phyloP scores from a whole-genome alignment of 2,329 filamentous ascomycete species.

The Monilinia fructigena region DNA sequence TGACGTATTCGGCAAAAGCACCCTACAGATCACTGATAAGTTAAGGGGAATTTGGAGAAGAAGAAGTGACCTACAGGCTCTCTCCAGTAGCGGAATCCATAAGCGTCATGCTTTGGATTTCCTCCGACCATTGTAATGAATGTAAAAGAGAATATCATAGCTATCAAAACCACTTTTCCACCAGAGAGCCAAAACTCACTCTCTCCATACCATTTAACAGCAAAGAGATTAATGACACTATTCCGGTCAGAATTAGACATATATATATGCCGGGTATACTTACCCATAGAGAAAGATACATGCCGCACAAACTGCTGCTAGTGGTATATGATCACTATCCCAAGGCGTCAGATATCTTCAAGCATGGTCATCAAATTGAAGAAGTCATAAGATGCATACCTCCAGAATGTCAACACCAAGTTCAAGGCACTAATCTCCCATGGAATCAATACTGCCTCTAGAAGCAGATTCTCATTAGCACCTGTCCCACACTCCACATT shows the following conservation, averaged over 20 bases:
- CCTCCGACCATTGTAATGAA: conserved; percentile 71
- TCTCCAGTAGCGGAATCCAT: conserved; percentile 69
- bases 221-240: conserved; percentile 61
- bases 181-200: conserved; percentile 67
- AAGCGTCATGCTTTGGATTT: conserved; percentile 67
- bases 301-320: conserved; percentile 42
- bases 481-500: neutral
- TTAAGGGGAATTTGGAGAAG: neutral
- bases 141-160: conserved; percentile 55
- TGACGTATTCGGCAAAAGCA: conserved; percentile 59
- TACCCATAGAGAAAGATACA: conserved; percentile 50
- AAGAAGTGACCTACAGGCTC: conserved; percentile 41
- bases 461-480: conserved; percentile 7
- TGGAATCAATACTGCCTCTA: conserved; percentile 33
- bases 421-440: conserved; percentile 45
- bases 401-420: conserved; percentile 48
- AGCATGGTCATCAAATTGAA: neutral
- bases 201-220: conserved; percentile 66
- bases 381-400: neutral
- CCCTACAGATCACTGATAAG: conserved; percentile 46
- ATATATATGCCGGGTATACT: conserved; percentile 30
- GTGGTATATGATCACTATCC: conserved; percentile 39
- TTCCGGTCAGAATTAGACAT: conserved; percentile 21
- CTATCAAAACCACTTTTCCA: conserved; percentile 48
- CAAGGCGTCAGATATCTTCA: neutral